Evolutionary conservation across 2,329 filamentous ascomycete species (phyloP).

Genomic region (Alternaria rosae): DNA sequence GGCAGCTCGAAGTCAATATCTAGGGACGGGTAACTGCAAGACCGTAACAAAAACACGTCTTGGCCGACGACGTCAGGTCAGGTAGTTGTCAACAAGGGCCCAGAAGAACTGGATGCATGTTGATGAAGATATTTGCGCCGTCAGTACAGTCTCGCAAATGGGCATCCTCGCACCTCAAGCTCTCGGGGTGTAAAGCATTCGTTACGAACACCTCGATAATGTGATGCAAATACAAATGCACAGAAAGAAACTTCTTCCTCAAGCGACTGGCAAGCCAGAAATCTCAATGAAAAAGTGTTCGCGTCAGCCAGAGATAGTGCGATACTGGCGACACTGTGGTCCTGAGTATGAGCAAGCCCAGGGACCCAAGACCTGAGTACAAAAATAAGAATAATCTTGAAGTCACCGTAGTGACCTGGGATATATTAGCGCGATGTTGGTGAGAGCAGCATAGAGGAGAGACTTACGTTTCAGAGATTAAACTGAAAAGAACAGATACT

Average conservation of each 20-base stretch:
- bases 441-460: too few relatives aligned
- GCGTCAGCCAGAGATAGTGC: not conserved
- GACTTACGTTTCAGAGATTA: not conserved
- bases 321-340: not conserved
- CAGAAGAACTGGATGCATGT: too few relatives aligned
- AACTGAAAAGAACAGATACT: conserved; percentile 5
- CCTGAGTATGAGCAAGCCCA: conserved; percentile 4
- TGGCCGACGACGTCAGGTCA: too few relatives aligned
- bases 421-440: not conserved
- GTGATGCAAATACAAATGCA: too few relatives aligned
- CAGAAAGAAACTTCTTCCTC: not conserved
- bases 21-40: too few relatives aligned
- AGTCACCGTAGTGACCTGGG: not conserved
- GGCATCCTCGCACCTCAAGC: too few relatives aligned
- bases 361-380: not conserved
- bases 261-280: not conserved
- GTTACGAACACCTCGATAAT: too few relatives aligned
- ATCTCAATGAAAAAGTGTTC: not conserved
- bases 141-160: conserved; percentile 61
- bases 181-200: too few relatives aligned
- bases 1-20: not conserved
- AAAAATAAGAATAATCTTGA: conserved; percentile 1
- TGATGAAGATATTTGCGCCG: too few relatives aligned
- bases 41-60: too few relatives aligned
- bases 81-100: too few relatives aligned